Percentiles rank a stretch among this genome's conserved stretches.
Evolutionary conservation across 768 basidiomycete genomes (phyloP).

Genomic region (Naganishia vishniacii): DNA sequence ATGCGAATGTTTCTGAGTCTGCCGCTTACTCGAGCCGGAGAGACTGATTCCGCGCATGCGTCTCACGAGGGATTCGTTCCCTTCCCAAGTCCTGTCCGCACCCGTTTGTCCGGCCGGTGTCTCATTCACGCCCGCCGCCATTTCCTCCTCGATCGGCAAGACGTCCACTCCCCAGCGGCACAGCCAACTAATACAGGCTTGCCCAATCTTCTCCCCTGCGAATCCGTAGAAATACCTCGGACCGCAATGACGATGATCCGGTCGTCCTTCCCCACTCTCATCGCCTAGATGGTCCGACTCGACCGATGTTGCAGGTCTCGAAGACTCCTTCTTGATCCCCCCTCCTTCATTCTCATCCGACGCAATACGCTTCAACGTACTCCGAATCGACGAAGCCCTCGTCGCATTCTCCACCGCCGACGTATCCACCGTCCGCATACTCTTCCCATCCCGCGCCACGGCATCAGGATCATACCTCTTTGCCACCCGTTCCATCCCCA

Average conservation of each 20-base stretch:
- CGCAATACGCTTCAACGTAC: too few relatives aligned
- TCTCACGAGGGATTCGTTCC: background rate
- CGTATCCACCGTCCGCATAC: background rate
- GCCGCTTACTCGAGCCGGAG: background rate
- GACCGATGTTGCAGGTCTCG: too few relatives aligned
- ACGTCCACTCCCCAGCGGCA: constrained; percentile 78
- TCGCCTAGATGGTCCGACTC: too few relatives aligned
- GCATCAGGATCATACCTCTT: background rate
- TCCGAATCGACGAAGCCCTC: background rate
- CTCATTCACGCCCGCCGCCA: too few relatives aligned
- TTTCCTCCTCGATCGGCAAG: constrained; percentile 58
- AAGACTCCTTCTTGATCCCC: constrained; percentile 14
- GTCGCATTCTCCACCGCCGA: background rate
- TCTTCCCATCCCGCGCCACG: background rate
- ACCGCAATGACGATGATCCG: background rate
- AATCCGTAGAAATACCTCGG: constrained; percentile 64
- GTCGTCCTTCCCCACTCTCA: background rate
- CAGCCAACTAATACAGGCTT: constrained; percentile 81
- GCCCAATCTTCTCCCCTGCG: constrained; percentile 85
- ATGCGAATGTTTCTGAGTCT: background rate
- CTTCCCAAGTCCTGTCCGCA: background rate
- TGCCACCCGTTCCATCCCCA: background rate
- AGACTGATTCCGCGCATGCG: background rate
- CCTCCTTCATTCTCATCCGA: too few relatives aligned
- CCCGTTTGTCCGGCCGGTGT: too few relatives aligned